Conservation (phyloP, 2,329 filamentous ascomycete genomes). For the Herpotrichia juniperi region DNA sequence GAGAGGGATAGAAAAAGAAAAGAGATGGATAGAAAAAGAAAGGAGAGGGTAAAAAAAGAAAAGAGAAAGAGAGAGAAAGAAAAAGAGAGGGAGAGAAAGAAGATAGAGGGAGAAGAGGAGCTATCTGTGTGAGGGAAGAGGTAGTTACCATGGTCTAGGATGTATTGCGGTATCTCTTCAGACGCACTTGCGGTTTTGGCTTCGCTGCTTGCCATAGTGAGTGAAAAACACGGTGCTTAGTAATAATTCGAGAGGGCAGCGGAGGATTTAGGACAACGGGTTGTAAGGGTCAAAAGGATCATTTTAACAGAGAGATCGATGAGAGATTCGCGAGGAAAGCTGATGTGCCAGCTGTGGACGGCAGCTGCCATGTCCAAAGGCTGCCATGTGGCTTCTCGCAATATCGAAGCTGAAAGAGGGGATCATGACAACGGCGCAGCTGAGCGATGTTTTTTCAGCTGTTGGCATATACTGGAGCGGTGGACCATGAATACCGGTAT, state of each 20-base stretch:
- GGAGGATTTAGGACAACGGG: too few species aligned
- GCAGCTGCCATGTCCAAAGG: not conserved
- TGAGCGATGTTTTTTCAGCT: too few species aligned
- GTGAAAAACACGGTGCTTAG: too few species aligned
- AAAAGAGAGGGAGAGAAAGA: not conserved
- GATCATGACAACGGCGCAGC: too few species aligned
- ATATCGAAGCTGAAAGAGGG: not conserved
- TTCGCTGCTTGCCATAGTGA: not conserved
- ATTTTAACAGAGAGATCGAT: not conserved
- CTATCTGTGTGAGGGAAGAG: not conserved
- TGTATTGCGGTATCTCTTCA: slow-evolving; percentile 29
- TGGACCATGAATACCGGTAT: too few species aligned
- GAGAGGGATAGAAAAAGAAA: not conserved
- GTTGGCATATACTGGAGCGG: too few species aligned
- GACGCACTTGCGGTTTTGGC: slow-evolving; percentile 1
- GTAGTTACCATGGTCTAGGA: slow-evolving; percentile 35
- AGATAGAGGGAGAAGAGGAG: not conserved
- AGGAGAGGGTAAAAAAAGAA: not conserved
- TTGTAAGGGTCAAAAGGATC: too few species aligned
- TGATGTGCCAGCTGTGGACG: not conserved
- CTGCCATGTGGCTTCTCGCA: not conserved
- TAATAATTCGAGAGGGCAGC: too few species aligned
- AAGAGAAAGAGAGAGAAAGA: not conserved
- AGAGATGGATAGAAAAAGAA: not conserved
- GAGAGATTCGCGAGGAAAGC: not conserved